phyloP scores from a whole-genome alignment of 805 yeast genomes.

The Metschnikowia lochheadii region DNA sequence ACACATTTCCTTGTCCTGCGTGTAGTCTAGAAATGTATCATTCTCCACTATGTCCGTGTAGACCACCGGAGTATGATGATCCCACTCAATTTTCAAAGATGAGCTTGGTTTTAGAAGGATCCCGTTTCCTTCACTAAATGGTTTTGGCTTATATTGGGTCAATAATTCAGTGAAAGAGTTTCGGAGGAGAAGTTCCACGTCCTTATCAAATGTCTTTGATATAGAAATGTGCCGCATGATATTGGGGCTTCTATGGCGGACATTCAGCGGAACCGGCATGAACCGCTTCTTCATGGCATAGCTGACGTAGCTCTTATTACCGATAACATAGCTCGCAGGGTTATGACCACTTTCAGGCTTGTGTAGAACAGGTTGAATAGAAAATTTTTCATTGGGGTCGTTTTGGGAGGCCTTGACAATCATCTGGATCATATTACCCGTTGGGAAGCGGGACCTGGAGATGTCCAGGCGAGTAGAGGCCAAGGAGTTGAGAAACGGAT shows the following conservation, averaged over 20 bases:
- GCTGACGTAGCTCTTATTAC: slow-evolving; percentile 20
- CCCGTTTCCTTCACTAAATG: slow-evolving; percentile 2
- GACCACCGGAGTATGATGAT: slow-evolving; percentile 10
- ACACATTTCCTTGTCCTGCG: slow-evolving; percentile 12
- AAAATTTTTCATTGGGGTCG: not conserved
- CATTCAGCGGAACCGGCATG: slow-evolving; percentile 25
- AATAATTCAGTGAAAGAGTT: not conserved
- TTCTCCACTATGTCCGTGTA: slow-evolving; percentile 14
- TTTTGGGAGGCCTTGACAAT: slow-evolving; percentile 8
- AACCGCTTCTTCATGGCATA: slow-evolving; percentile 18
- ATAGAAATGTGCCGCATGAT: not conserved
- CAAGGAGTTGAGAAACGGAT: slow-evolving; percentile 29
- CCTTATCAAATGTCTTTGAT: not conserved
- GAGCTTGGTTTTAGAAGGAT: not conserved
- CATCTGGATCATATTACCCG: slow-evolving; percentile 24
- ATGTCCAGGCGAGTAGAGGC: slow-evolving; percentile 26
- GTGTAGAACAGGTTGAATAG: slow-evolving; percentile 18
- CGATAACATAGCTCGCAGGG: slow-evolving; percentile 27
- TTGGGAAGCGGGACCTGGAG: slow-evolving; percentile 22
- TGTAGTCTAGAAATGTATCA: slow-evolving; percentile 15
- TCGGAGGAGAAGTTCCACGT: not conserved
- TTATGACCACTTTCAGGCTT: slow-evolving; percentile 14
- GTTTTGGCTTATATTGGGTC: not conserved
- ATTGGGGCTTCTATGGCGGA: slow-evolving; percentile 10
- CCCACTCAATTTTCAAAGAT: not conserved